These are phyloP conservation scores for Smallanthus sonchifolius DNA, from an alignment of 129 eudicot species.

Conservation along the genomic window DNA sequence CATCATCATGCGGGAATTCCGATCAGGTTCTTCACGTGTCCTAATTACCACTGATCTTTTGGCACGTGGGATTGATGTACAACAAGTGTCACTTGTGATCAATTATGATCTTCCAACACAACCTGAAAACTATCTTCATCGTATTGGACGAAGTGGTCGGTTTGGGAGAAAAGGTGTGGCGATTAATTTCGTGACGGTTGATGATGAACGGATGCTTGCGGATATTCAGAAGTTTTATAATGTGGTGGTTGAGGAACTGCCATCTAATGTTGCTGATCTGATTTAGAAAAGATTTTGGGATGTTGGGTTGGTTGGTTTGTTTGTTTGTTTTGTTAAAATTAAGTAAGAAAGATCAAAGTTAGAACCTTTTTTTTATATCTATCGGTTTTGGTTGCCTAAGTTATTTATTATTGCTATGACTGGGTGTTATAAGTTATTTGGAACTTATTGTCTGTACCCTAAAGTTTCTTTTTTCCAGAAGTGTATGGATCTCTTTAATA, in stretches of 20 bases:
- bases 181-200: conserved; percentile 37
- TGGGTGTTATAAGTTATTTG: conserved; percentile 18
- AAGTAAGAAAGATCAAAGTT: conserved; percentile 8
- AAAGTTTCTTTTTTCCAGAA: not conserved
- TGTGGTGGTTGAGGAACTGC: conserved; percentile 39
- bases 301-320: not conserved
- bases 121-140: conserved; percentile 51
- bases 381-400: conserved; percentile 28
- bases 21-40: conserved; percentile 49
- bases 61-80: conserved; percentile 51
- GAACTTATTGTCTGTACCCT: conserved; percentile 23
- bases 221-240: conserved; percentile 44
- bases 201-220: conserved; percentile 50
- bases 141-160: conserved; percentile 55
- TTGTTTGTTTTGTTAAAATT: not conserved
- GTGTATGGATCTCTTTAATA: conserved; percentile 13
- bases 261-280: conserved; percentile 45
- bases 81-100: conserved; percentile 49
- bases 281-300: conserved; percentile 23
- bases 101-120: conserved; percentile 48
- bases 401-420: conserved; percentile 17
- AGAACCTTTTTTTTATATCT: conserved; percentile 14
- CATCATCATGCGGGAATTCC: conserved; percentile 57
- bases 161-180: conserved; percentile 53
- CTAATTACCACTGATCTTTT: conserved; percentile 46